phyloP scores from a whole-genome alignment of 139 green algal genomes.

The Deuterostichococcus epilithicus region DNA sequence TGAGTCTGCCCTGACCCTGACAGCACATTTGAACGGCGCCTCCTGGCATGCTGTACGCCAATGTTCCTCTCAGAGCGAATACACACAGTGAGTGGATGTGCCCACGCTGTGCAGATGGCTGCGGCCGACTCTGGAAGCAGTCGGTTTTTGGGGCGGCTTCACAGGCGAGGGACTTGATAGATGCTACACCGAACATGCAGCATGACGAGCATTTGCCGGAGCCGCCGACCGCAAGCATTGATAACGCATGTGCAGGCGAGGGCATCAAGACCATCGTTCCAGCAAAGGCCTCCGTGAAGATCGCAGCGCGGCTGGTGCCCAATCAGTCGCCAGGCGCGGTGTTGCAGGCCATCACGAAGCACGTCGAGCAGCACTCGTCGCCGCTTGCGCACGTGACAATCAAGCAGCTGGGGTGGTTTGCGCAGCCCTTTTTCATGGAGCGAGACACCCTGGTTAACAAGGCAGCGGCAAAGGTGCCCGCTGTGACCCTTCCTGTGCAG shows the following conservation, averaged over 20 bases:
- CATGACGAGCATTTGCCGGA: neutral
- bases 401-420: slow-evolving; percentile 40
- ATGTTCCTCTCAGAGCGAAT: too few species aligned
- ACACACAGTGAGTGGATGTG: neutral
- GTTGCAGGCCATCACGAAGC: slow-evolving; percentile 12
- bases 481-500: too few species aligned
- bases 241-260: slow-evolving; percentile 30
- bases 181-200: neutral
- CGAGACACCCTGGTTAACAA: slow-evolving; percentile 30
- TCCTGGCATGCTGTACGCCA: too few species aligned
- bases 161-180: neutral
- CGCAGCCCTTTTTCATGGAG: slow-evolving; percentile 36
- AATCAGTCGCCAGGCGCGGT: slow-evolving; percentile 33
- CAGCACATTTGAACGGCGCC: too few species aligned
- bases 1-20: too few species aligned
- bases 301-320: slow-evolving; percentile 58
- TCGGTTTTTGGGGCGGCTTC: slow-evolving; percentile 51
- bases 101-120: slow-evolving; percentile 13
- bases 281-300: slow-evolving; percentile 46
- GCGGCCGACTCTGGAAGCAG: slow-evolving; percentile 64
- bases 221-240: slow-evolving; percentile 10
- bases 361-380: slow-evolving; percentile 31
- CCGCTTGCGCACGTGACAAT: slow-evolving; percentile 39
- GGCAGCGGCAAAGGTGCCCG: slow-evolving; percentile 35
- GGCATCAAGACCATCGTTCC: slow-evolving; percentile 76